Evolutionary conservation across 2,329 filamentous ascomycete species (phyloP).

Genomic region (Colletotrichum sp.): DNA sequence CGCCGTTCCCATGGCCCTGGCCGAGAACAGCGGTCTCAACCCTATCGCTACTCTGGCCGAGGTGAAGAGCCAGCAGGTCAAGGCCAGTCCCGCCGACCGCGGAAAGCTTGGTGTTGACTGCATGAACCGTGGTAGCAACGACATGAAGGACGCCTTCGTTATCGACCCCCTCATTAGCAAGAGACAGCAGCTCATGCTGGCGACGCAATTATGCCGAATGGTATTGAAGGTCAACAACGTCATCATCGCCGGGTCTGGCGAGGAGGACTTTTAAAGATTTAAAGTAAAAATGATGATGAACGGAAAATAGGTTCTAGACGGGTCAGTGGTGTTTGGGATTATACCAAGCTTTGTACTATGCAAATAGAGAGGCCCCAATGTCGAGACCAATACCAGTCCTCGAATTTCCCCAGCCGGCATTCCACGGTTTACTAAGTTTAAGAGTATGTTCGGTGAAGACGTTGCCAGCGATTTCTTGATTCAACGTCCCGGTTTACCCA

Average conservation of each 20-base stretch:
- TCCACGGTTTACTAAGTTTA: no score
- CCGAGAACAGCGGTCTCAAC: conserved; percentile 95
- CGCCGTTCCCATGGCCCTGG: conserved; percentile 90
- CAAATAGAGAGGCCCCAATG: conserved; percentile 20
- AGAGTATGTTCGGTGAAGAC: no score
- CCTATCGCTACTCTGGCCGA: conserved; percentile 94
- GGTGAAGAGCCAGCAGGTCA: conserved; percentile 96
- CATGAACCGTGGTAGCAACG: conserved; percentile 93
- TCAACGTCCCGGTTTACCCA: no score
- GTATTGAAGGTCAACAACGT: conserved; percentile 98
- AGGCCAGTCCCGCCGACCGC: conserved; percentile 57
- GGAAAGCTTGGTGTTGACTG: conserved; percentile 91
- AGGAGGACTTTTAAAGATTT: conserved; percentile 79
- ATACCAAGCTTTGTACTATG: conserved; percentile 25
- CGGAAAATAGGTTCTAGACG: conserved; percentile 12
- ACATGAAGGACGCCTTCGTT: conserved; percentile 98
- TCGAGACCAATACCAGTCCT: conserved; percentile 17
- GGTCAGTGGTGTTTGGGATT: conserved; percentile 20
- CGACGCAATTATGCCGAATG: conserved; percentile 97
- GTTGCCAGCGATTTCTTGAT: no score
- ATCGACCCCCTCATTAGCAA: conserved; percentile 99
- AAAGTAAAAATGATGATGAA: conserved; percentile 18
- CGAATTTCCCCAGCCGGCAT: background rate
- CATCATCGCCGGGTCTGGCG: conserved; percentile 86
- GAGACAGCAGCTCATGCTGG: conserved; percentile 93